Evolutionary conservation across 1,139 yeast genomes (phyloP).

Genomic region (Kodamaea alishanica): DNA sequence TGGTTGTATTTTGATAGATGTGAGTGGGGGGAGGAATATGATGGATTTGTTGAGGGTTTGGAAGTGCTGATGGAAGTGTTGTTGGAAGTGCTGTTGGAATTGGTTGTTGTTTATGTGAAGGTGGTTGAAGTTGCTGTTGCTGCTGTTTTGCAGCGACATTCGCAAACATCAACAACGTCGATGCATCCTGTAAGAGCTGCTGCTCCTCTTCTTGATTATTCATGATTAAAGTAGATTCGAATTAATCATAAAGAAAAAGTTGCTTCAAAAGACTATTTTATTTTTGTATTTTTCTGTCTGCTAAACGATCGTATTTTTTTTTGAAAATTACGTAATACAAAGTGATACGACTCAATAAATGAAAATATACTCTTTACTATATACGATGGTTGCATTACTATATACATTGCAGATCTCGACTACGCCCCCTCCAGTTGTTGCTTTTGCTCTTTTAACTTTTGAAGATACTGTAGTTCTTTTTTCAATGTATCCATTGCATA

Average conservation of each 20-base stretch:
- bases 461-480: conserved; percentile 45
- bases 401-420: conserved; percentile 1
- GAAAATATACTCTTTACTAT: conserved; percentile 1
- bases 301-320: conserved; percentile 13
- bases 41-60: too few relatives aligned
- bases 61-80: too few relatives aligned
- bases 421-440: conserved; percentile 11
- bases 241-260: neutral
- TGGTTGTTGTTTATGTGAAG: conserved; percentile 3
- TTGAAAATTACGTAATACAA: neutral
- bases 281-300: conserved; percentile 1
- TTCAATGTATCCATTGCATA: conserved; percentile 54
- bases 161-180: conserved; percentile 63
- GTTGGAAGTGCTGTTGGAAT: neutral
- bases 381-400: conserved; percentile 3
- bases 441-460: conserved; percentile 30
- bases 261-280: conserved; percentile 1
- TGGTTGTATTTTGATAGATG: too few relatives aligned
- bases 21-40: too few relatives aligned
- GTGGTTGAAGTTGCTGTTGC: conserved; percentile 18
- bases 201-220: conserved; percentile 25
- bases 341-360: neutral
- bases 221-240: conserved; percentile 6
- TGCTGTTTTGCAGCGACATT: conserved; percentile 50
- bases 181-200: conserved; percentile 56